Evolutionary conservation across 352 stramenopile species (phyloP).

Genomic region (Pythium phragmitis): DNA sequence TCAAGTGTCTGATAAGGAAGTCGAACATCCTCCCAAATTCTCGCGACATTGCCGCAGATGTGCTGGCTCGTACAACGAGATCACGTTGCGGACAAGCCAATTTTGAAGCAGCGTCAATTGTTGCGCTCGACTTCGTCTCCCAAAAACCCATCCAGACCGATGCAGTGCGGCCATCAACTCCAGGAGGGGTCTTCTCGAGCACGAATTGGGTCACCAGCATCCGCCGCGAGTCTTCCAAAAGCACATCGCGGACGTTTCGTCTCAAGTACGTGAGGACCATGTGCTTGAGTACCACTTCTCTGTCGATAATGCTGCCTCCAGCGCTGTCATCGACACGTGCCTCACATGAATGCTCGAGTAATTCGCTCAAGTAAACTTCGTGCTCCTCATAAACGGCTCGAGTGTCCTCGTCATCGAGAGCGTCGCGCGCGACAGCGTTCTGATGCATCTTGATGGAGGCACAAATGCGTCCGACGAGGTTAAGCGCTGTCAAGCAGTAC

Average conservation of each 20-base stretch:
- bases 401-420: slow-evolving; percentile 47
- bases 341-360: slow-evolving; percentile 22
- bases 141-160: slow-evolving; percentile 54
- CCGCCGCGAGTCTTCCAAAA: slow-evolving; percentile 44
- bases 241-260: slow-evolving; percentile 28
- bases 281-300: slow-evolving; percentile 51
- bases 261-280: slow-evolving; percentile 62
- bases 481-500: slow-evolving; percentile 62
- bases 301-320: slow-evolving; percentile 8
- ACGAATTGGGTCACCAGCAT: slow-evolving; percentile 66
- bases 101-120: slow-evolving; percentile 47
- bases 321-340: slow-evolving; percentile 20
- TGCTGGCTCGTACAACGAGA: slow-evolving; percentile 42
- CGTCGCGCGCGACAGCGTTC: slow-evolving; percentile 32
- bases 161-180: background rate
- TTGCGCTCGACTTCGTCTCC: slow-evolving; percentile 26
- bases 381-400: slow-evolving; percentile 52
- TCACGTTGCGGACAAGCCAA: slow-evolving; percentile 40
- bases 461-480: slow-evolving; percentile 77
- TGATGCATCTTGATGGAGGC: slow-evolving; percentile 66
- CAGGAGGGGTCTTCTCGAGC: slow-evolving; percentile 19
- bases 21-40: slow-evolving; percentile 71
- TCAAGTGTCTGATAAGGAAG: slow-evolving; percentile 66
- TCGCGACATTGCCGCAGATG: slow-evolving; percentile 50
- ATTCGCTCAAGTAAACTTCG: slow-evolving; percentile 23